Evolutionary conservation across 805 yeast species (phyloP).

Genomic region (Wickerhamiella spandovensis): DNA sequence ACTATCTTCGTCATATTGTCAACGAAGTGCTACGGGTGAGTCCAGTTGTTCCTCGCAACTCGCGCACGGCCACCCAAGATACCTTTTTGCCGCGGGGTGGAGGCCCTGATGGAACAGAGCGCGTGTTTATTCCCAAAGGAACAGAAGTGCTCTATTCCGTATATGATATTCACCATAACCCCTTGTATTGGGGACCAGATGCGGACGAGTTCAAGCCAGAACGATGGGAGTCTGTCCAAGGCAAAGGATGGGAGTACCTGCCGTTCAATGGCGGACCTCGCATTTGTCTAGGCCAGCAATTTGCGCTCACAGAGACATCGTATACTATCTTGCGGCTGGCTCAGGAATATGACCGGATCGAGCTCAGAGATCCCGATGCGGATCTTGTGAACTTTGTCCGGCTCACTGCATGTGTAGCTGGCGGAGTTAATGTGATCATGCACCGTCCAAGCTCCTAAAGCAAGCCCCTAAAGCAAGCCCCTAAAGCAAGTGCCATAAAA

Average conservation of each 20-base stretch:
- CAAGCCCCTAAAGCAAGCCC: too few species aligned
- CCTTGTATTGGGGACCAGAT: slow-evolving; percentile 30
- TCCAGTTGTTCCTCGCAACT: slow-evolving; percentile 35
- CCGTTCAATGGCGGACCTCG: slow-evolving; percentile 41
- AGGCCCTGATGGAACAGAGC: slow-evolving; percentile 26
- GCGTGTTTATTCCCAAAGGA: slow-evolving; percentile 31
- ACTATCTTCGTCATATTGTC: slow-evolving; percentile 31
- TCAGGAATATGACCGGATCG: slow-evolving; percentile 18
- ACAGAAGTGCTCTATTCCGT: slow-evolving; percentile 27
- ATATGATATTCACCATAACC: slow-evolving; percentile 30
- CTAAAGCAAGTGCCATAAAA: slow-evolving; percentile 10
- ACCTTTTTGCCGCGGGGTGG: slow-evolving; percentile 39
- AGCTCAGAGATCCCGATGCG: not conserved
- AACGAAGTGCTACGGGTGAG: slow-evolving; percentile 35
- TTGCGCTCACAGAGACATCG: slow-evolving; percentile 36
- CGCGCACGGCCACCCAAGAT: slow-evolving; percentile 29
- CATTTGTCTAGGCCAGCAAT: slow-evolving; percentile 38
- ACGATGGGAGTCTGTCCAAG: slow-evolving; percentile 29
- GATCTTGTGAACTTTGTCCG: not conserved
- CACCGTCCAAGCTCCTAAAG: too few species aligned
- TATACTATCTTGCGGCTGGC: slow-evolving; percentile 30
- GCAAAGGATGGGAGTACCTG: slow-evolving; percentile 32
- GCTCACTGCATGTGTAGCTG: not conserved
- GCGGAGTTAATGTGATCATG: not conserved
- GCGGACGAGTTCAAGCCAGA: slow-evolving; percentile 32